Evolutionary conservation across 2,329 filamentous ascomycete genomes (phyloP).

Genomic region (Thielaviopsis populi): DNA sequence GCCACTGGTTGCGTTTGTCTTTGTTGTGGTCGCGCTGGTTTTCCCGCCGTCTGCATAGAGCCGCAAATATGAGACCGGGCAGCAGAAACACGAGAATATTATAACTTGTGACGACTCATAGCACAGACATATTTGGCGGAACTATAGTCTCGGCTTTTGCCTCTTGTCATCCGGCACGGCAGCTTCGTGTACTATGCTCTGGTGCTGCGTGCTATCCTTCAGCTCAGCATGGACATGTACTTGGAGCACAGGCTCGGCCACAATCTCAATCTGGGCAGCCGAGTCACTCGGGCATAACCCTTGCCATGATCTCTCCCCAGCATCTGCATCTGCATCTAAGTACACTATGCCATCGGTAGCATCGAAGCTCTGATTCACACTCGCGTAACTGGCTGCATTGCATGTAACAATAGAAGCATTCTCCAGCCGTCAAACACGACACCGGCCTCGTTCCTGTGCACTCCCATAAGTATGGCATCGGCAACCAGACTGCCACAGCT

Average conservation of each 20-base stretch:
- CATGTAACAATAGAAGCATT: not conserved
- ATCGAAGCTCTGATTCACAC: not conserved
- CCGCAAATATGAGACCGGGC: not conserved
- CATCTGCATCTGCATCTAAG: too few species aligned
- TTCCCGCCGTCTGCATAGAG: conserved; percentile 2
- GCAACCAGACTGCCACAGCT: not conserved
- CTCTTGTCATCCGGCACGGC: not conserved
- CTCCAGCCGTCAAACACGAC: not conserved
- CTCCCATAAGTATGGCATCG: not conserved
- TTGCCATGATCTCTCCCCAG: not conserved
- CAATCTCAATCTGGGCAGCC: not conserved
- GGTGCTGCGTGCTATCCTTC: not conserved
- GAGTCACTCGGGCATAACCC: not conserved
- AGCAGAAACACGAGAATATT: not conserved
- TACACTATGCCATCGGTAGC: not conserved
- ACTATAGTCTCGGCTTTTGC: not conserved
- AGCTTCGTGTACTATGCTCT: not conserved
- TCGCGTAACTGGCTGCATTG: not conserved
- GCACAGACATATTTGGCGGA: not conserved
- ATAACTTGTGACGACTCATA: conserved; percentile 3
- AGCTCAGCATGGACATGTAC: not conserved
- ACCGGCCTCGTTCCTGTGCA: not conserved
- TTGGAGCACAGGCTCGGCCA: not conserved
- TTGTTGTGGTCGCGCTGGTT: not conserved
- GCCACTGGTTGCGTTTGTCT: not conserved